Base-by-base conservation (phyloP, 208 protist genomes). In the Crithidia sp. region DNA sequence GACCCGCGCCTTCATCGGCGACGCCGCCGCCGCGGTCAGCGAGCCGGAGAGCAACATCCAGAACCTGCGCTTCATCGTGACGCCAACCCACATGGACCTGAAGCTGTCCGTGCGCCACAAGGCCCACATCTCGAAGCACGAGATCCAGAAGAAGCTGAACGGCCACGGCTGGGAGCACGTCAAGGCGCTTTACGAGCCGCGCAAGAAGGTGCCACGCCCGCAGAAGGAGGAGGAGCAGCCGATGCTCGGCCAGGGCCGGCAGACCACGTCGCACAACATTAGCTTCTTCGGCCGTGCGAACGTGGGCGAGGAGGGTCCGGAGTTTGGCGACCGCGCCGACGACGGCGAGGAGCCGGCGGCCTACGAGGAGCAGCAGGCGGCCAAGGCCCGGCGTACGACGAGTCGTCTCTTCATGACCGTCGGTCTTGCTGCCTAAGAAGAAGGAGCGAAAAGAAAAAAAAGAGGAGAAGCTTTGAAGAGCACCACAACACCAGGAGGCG, bases 41-140 rank as follows among this genome's bases (percentile, higher is more conserved):
- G 76, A 91, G 68, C 77, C 81, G 14, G 67, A 65, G 62, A 77
- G 84, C 36, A 83, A 85, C 61, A 85, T 95, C 45, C 66, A 76
- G 52, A 75, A 85, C 59, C 13, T 95, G n/a, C 81, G 79, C n/a
- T 90, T 93, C 70, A 76, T 87, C 45, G 77, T 90, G 39, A 85
- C 50, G 8, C 63, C 77, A 14, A 65, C 65, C 9, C 83, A 85
- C 61, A 55, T 93, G 13, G 43, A 75, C 36, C 78, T 88, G n/a
- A 86, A 87, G 67, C 72, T 88, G 61, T 85, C 63, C 16, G 81
- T 93, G 37, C 88, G 88, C 19, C 88, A 93, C 75, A 77, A 82
- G 57, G 70, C 75, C 14, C 68, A 81, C 62, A 79, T 76, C 37
- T 78, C 80, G 8, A 66, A 57, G 59, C 61, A 79, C 61, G 76